Conservation (phyloP, 495 filamentous ascomycete species). For the Penicillium crystallinum region DNA sequence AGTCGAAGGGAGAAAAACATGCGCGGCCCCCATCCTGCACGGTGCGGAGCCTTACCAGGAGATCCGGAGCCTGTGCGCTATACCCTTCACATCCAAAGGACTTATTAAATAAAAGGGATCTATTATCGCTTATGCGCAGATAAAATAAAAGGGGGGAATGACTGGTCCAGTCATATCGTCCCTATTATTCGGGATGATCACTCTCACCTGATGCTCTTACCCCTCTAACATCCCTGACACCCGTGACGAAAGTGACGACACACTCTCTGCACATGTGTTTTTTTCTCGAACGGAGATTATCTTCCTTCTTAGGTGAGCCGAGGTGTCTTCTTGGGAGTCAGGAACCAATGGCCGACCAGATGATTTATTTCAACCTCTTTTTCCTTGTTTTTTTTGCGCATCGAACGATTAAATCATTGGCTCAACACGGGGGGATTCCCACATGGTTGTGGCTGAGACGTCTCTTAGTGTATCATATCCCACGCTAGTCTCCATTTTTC, state of each 20-base stretch:
- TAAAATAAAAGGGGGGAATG: not conserved
- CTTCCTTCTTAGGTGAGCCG: not conserved
- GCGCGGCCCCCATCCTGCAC: slow-evolving; percentile 17
- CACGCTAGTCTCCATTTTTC: slow-evolving; percentile 26
- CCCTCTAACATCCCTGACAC: slow-evolving; percentile 4
- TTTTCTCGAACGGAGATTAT: slow-evolving; percentile 12
- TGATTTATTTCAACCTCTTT: not conserved
- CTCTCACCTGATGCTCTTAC: not conserved
- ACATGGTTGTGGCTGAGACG: slow-evolving; percentile 33
- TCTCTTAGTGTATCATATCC: slow-evolving; percentile 21
- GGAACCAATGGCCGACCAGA: not conserved
- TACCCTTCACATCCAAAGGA: not conserved
- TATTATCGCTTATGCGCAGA: no score
- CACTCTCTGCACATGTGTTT: not conserved
- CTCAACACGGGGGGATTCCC: slow-evolving; percentile 15
- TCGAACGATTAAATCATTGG: slow-evolving; percentile 6
- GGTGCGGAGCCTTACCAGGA: slow-evolving; percentile 9
- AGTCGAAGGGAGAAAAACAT: slow-evolving; percentile 13
- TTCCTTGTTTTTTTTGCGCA: slow-evolving; percentile 7
- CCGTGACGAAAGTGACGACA: slow-evolving; percentile 11
- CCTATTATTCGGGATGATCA: slow-evolving; percentile 9
- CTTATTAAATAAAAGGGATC: not conserved
- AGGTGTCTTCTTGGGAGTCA: not conserved
- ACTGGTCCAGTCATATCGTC: not conserved
- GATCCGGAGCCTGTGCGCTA: slow-evolving; percentile 11